Conservation (phyloP, 2,329 filamentous ascomycete species). For the Elsinoe ampelina region DNA sequence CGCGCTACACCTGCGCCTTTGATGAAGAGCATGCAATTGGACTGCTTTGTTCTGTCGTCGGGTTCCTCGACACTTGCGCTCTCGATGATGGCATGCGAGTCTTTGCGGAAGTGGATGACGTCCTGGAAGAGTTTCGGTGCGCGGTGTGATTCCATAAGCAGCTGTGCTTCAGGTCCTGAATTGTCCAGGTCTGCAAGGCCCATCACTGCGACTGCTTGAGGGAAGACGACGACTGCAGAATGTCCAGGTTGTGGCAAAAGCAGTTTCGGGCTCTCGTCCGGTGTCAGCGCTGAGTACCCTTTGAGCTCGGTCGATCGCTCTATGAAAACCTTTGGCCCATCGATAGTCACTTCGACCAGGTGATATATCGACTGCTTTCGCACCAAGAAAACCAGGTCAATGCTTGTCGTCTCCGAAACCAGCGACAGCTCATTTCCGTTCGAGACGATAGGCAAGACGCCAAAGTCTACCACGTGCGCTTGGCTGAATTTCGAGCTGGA, state of each 20-base stretch:
- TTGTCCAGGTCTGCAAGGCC: conserved; percentile 56
- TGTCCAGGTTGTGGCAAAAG: conserved; percentile 70
- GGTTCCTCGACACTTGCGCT: conserved; percentile 41
- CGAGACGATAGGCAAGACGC: neutral
- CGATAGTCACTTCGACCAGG: conserved; percentile 62
- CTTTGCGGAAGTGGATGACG: conserved; percentile 63
- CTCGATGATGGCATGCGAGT: conserved; percentile 40
- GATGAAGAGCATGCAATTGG: conserved; percentile 45
- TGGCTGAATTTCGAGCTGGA: neutral
- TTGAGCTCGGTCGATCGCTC: conserved; percentile 60
- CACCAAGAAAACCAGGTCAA: conserved; percentile 33
- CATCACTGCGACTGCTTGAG: conserved; percentile 65
- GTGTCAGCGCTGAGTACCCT: conserved; percentile 38
- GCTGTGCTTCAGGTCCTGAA: conserved; percentile 66
- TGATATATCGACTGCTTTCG: conserved; percentile 50
- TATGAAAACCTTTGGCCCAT: conserved; percentile 45
- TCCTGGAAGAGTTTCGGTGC: conserved; percentile 70
- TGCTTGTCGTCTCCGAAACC: conserved; percentile 42
- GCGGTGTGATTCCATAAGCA: conserved; percentile 57
- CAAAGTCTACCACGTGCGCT: conserved; percentile 6
- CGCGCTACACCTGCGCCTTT: conserved; percentile 50
- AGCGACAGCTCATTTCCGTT: conserved; percentile 20
- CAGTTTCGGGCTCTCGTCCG: conserved; percentile 46
- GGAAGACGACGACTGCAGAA: conserved; percentile 74
- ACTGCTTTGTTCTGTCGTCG: conserved; percentile 26